phyloP scores from a whole-genome alignment of 192 early-diverging fungal genomes.

The Podila clonocystis region DNA sequence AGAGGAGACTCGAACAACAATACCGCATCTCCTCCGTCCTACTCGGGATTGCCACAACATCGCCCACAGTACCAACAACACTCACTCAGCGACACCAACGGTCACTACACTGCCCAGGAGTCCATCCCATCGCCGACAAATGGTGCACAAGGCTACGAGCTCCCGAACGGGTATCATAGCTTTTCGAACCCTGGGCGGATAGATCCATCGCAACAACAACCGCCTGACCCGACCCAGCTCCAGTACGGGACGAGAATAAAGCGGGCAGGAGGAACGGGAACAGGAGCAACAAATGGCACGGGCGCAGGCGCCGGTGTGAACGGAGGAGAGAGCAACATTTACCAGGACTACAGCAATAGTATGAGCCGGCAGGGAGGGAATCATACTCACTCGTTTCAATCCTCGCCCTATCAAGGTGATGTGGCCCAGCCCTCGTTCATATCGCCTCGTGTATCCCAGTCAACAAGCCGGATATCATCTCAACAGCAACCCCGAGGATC shows the following conservation, averaged over 20 bases:
- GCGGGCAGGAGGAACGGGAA: neutral
- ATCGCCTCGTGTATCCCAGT: neutral
- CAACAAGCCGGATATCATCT: neutral
- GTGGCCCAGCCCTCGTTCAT: neutral
- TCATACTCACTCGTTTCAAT: neutral
- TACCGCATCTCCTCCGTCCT: neutral
- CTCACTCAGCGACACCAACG: constrained; percentile 15
- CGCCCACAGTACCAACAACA: neutral
- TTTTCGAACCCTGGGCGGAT: constrained; percentile 21
- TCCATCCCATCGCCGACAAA: constrained; percentile 3
- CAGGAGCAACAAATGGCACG: neutral
- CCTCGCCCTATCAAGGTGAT: neutral
- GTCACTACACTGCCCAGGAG: constrained; percentile 27
- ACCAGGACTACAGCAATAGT: neutral
- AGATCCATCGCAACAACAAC: constrained; percentile 12
- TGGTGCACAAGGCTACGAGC: neutral
- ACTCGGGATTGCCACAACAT: neutral
- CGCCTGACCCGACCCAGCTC: constrained; percentile 22
- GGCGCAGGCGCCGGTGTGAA: neutral
- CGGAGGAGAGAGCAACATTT: neutral
- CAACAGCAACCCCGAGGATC: neutral
- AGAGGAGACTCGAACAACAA: neutral
- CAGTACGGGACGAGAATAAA: constrained; percentile 34
- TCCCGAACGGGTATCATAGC: constrained; percentile 11
- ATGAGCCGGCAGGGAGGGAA: neutral